Evolutionary conservation across 768 basidiomycete species (phyloP).

Genomic region (Leccinum arenicola): DNA sequence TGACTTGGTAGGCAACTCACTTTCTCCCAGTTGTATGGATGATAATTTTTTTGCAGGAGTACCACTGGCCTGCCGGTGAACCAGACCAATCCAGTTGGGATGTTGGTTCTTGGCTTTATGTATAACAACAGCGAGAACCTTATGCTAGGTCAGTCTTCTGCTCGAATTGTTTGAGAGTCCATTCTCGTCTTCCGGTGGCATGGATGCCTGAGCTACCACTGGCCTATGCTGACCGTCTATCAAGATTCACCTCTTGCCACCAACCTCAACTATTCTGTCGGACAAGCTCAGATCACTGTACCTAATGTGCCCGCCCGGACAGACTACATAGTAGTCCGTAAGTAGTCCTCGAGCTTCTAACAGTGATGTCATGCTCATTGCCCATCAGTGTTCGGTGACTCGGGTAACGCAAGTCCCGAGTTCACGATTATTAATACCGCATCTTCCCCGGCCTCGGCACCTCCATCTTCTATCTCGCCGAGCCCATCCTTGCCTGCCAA

Average conservation of each 20-base stretch:
- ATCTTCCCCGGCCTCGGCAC: conserved; percentile 32
- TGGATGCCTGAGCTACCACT: not conserved
- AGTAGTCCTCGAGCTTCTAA: conserved; percentile 12
- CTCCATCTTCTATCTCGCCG: conserved; percentile 8
- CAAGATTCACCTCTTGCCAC: conserved; percentile 36
- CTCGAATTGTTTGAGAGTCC: not conserved
- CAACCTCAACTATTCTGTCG: conserved; percentile 30
- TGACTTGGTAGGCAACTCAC: conserved; percentile 44
- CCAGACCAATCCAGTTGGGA: conserved; percentile 30
- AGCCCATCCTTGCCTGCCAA: not conserved
- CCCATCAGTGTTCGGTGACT: conserved; percentile 36
- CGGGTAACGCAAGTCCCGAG: conserved; percentile 39
- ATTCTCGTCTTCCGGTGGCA: not conserved
- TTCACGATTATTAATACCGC: conserved; percentile 57
- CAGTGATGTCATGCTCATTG: not conserved
- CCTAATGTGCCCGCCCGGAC: conserved; percentile 32
- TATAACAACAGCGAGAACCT: conserved; percentile 32
- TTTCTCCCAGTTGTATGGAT: conserved; percentile 21
- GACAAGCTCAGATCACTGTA: conserved; percentile 33
- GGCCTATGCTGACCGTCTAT: conserved; percentile 7
- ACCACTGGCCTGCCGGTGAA: conserved; percentile 26
- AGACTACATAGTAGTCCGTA: conserved; percentile 38
- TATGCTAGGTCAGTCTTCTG: conserved; percentile 25
- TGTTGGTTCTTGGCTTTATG: conserved; percentile 26
- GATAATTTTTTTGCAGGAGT: conserved; percentile 23